Percentiles rank a stretch among this genome's conserved stretches.
Evolutionary conservation across 345 rosid genomes (phyloP).

Genomic region (Isatis tinctoria): DNA sequence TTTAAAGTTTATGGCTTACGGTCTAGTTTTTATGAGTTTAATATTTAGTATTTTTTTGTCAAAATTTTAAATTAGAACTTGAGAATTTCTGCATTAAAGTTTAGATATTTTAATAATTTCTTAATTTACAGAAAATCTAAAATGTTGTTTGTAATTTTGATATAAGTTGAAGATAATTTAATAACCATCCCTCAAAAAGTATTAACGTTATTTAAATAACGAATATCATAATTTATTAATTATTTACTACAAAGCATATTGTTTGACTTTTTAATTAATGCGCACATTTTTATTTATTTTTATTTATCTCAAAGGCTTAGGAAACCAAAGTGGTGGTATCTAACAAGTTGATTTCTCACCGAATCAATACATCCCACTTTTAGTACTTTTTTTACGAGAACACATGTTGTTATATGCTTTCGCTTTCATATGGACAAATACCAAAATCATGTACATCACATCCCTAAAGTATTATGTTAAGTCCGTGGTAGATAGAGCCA

Average conservation of each 20-base stretch:
- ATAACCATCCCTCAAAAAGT: neutral
- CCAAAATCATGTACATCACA: neutral
- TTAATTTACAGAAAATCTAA: neutral
- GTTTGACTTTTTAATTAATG: neutral
- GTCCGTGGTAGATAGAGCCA: neutral
- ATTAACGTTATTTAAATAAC: neutral
- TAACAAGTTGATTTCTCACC: slow-evolving; percentile 15
- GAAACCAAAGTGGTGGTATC: neutral
- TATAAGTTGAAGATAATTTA: neutral
- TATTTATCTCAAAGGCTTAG: neutral
- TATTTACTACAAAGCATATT: neutral
- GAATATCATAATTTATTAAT: neutral
- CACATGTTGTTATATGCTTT: slow-evolving; percentile 2
- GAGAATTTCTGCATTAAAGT: neutral
- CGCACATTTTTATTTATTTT: neutral
- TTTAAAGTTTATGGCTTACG: neutral
- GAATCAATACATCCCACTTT: slow-evolving; percentile 2
- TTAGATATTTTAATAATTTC: neutral
- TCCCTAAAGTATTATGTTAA: neutral
- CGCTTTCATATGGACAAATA: neutral
- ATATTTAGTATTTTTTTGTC: neutral
- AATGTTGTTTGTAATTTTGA: neutral
- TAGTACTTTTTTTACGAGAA: neutral
- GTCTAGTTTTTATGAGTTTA: neutral
- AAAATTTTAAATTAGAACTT: neutral